A percentile compares a stretch with the other conserved stretches of the same genome.
Conservation (phyloP, 176 grass and related monocot species). For the Paspalum notatum region DNA sequence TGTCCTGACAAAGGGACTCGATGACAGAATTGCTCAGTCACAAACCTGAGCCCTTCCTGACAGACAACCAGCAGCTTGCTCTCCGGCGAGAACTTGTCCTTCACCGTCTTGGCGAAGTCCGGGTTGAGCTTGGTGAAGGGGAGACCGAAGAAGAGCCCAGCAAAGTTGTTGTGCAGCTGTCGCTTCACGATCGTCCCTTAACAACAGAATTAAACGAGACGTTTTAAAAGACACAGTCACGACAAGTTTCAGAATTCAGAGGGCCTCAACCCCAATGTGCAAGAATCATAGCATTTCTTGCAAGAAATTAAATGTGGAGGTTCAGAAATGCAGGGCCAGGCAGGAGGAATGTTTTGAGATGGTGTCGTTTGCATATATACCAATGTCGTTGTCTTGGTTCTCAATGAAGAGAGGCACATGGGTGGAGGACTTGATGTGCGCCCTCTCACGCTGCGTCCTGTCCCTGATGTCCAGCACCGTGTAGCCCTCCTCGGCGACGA, state of each 20-base stretch:
- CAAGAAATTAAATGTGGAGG: neutral
- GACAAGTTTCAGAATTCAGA: neutral
- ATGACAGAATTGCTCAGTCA: neutral
- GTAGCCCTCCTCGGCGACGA: conserved; percentile 77
- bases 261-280: neutral
- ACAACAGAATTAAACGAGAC: neutral
- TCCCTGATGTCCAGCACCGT: conserved; percentile 85
- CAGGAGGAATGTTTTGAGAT: neutral
- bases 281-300: neutral
- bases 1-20: neutral
- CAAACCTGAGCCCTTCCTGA: conserved; percentile 92
- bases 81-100: conserved; percentile 65
- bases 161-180: conserved; percentile 78
- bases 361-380: conserved; percentile 36
- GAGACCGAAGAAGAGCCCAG: conserved; percentile 81
- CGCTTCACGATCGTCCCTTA: conserved; percentile 85
- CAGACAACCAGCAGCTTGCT: conserved; percentile 84
- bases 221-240: neutral
- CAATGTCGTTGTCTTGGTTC: conserved; percentile 83
- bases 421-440: conserved; percentile 66
- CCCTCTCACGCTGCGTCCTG: conserved; percentile 69
- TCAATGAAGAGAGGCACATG: conserved; percentile 84
- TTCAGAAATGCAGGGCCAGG: neutral
- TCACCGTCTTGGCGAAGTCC: conserved; percentile 70
- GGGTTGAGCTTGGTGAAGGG: conserved; percentile 78